Evolutionary conservation across 805 yeast species (phyloP).

Genomic region (Wickerhamomyces mucosus): DNA sequence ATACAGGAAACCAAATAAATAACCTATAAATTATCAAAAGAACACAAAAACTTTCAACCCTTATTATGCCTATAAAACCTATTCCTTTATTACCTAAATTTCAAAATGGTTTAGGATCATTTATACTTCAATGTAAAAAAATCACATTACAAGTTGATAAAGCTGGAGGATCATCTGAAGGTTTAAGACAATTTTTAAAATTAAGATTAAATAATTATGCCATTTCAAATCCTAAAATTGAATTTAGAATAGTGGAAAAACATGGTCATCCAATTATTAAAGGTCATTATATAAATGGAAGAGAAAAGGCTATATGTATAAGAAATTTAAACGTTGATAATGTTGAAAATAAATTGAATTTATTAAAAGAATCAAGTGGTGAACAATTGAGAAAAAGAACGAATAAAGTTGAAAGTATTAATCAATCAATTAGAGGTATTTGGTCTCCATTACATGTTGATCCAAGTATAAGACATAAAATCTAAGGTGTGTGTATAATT

Average conservation of each 20-base stretch:
- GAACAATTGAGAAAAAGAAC: conserved; percentile 46
- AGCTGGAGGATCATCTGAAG: conserved; percentile 92
- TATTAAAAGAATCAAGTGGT: conserved; percentile 65
- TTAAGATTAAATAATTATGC: conserved; percentile 49
- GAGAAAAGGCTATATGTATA: conserved; percentile 59
- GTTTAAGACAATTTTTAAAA: conserved; percentile 62
- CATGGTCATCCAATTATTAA: conserved; percentile 76
- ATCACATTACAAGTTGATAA: conserved; percentile 79
- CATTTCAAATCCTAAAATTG: conserved; percentile 48
- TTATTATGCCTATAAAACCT: conserved; percentile 47
- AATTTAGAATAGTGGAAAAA: conserved; percentile 59
- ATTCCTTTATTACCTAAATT: conserved; percentile 49
- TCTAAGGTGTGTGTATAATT: conserved; percentile 1
- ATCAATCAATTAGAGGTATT: conserved; percentile 84
- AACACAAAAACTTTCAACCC: conserved; percentile 1
- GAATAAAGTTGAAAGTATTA: conserved; percentile 72
- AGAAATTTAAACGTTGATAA: conserved; percentile 57
- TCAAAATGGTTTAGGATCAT: conserved; percentile 72
- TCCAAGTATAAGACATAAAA: conserved; percentile 36
- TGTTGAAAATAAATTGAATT: conserved; percentile 54
- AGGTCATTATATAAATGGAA: conserved; percentile 43
- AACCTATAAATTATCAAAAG: background rate
- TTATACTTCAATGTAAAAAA: conserved; percentile 54
- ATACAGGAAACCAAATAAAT: background rate
- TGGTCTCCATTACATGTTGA: conserved; percentile 94